A percentile compares a stretch with the other conserved stretches of the same genome.
Evolutionary conservation across 1,284 basidiomycete species (phyloP).

Genomic region (Takashimella koratensis): DNA sequence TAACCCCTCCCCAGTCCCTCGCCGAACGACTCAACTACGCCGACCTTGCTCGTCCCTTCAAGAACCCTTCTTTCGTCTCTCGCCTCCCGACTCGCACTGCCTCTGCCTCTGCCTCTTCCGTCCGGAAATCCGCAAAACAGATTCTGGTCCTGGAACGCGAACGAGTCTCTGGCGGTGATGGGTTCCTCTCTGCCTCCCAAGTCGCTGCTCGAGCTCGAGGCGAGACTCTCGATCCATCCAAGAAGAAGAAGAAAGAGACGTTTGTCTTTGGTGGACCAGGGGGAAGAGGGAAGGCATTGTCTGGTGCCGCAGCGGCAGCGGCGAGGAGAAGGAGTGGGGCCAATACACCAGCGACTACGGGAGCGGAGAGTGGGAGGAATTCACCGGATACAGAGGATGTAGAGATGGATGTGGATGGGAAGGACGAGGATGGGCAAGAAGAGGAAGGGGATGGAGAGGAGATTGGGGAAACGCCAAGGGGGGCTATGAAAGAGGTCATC

Average conservation of each 20-base stretch:
- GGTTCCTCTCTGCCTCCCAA: constrained; percentile 37
- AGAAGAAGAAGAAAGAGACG: constrained; percentile 37
- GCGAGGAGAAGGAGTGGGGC: constrained; percentile 16
- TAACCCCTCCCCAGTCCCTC: constrained; percentile 14
- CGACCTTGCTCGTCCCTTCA: constrained; percentile 44
- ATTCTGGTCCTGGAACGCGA: constrained; percentile 46
- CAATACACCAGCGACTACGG: constrained; percentile 24
- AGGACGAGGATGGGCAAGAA: constrained; percentile 12
- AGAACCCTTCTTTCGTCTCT: constrained; percentile 32
- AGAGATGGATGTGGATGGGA: constrained; percentile 1
- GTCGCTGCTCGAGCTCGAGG: constrained; percentile 34
- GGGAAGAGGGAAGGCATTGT: constrained; percentile 13
- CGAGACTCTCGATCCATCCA: constrained; percentile 33
- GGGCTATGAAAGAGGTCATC: constrained; percentile 38
- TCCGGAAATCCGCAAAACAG: constrained; percentile 46
- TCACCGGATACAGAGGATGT: background rate
- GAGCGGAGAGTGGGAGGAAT: constrained; percentile 11
- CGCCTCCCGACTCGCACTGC: constrained; percentile 38
- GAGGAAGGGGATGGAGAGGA: constrained; percentile 6
- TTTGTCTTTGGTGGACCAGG: background rate
- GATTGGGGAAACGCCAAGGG: constrained; percentile 5
- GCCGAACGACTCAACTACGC: constrained; percentile 42
- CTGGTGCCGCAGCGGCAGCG: background rate
- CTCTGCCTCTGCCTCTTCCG: constrained; percentile 21
- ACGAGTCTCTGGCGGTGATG: constrained; percentile 39